Conservation (phyloP, 257 asterid genomes). For the Petunia axillaris region DNA sequence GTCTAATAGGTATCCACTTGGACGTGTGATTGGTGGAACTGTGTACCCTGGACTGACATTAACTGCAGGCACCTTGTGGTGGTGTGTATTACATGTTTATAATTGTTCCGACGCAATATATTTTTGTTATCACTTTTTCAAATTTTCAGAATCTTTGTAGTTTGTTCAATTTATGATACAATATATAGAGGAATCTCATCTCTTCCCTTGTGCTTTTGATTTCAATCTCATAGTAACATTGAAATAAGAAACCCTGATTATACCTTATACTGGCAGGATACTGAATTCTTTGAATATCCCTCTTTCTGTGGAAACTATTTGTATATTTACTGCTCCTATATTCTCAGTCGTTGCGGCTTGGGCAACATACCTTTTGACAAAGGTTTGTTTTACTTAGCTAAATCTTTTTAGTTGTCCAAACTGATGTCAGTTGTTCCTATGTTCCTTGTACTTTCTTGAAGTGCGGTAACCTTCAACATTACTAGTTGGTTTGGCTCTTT, state of each 20-base stretch:
- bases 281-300: slow-evolving; percentile 82
- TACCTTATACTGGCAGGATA: slow-evolving; percentile 62
- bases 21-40: slow-evolving; percentile 99
- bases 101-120: slow-evolving; percentile 3
- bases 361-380: slow-evolving; percentile 95
- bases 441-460: neutral
- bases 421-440: neutral
- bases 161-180: neutral
- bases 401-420: slow-evolving; percentile 13
- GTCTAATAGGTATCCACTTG: slow-evolving; percentile 90
- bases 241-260: slow-evolving; percentile 20
- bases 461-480: neutral
- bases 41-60: slow-evolving; percentile 96
- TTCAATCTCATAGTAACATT: too few species aligned
- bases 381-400: slow-evolving; percentile 58
- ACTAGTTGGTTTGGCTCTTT: slow-evolving; percentile 30
- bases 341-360: slow-evolving; percentile 99
- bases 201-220: too few species aligned
- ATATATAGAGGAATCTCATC: too few species aligned
- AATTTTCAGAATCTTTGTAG: neutral
- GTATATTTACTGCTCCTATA: slow-evolving; percentile 96
- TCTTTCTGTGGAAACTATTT: slow-evolving; percentile 96
- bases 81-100: slow-evolving; percentile 42
- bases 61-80: slow-evolving; percentile 96
- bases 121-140: neutral